Evolutionary conservation across 2,329 filamentous ascomycete genomes (phyloP), one percentile per base, ranked within the genome.

Genomic region (Calonectria leucothoes): DNA sequence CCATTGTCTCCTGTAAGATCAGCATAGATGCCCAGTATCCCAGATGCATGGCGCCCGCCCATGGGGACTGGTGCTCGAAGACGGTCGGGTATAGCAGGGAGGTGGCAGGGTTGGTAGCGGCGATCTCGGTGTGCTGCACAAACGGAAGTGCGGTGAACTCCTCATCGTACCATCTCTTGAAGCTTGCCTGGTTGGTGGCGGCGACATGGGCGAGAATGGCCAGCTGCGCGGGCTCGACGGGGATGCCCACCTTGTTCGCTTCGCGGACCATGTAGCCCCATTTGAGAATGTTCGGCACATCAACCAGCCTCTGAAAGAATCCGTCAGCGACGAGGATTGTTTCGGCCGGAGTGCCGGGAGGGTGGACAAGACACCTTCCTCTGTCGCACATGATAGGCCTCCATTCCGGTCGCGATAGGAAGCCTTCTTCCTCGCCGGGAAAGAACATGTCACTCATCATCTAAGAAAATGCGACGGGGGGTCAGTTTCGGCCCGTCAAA

Each of bases 371-470:
- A 23, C 78, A 78, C 15, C 79, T 75, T 11, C 76, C 78, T 6
- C 74, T 52, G 48, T 80, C 79, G 27, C 72, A 71, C 71, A 85
- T 81, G n/a, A 85, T 76, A 25, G 77, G 75, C 68, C 82, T 83
- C 85, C 85, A 86, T 68, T 82, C 82, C 12, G 80, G 80, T 29
- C 81, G 78, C 33, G 81, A 79, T 6, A 86, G 79, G 73, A 86
- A 86, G 71, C 84, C 85, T 51, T 82, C 80, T 20, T 82, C 74
- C 45, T 80, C 79, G 23, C 74, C 72, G n/a, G 80, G 81, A 23
- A 82, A 83, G 74, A 87, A 86, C 63, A 86, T 76, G 61, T 83
- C 81, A 67, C 83, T 80, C 81, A 85, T 85, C 42, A 84, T 83
- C 84, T 86, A 72, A 35, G 20, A 64, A 70, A 70, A n/a, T 61